These are phyloP conservation scores for Trichoderma polysporum DNA, from an alignment of 2,329 filamentous ascomycete species.

Conservation along the genomic window DNA sequence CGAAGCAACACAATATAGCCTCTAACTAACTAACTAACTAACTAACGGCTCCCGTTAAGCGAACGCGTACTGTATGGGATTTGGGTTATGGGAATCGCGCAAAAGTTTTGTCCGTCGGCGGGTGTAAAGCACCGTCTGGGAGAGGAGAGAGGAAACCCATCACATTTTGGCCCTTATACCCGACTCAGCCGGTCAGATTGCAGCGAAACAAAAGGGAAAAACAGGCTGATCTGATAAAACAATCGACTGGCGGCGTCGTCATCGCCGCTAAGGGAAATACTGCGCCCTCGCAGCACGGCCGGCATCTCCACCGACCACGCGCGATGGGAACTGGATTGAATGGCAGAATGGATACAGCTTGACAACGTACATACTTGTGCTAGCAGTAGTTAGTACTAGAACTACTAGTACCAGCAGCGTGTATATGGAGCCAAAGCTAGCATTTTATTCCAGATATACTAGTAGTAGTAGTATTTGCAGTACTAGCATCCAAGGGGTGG, in stretches of 20 bases:
- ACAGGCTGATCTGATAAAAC: slow-evolving; percentile 3
- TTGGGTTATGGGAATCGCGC: background rate
- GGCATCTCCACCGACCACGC: slow-evolving; percentile 6
- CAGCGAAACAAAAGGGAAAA: background rate
- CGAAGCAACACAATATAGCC: background rate
- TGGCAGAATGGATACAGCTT: background rate
- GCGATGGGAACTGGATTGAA: background rate
- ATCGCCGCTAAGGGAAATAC: background rate
- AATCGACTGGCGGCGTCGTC: background rate
- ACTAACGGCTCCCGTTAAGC: background rate
- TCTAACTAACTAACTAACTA: background rate
- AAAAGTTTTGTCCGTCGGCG: slow-evolving; percentile 12
- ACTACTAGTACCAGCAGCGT: too few relatives aligned
- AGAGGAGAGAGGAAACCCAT: background rate
- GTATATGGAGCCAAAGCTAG: too few relatives aligned
- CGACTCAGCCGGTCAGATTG: background rate
- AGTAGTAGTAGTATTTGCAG: too few relatives aligned
- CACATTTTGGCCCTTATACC: background rate
- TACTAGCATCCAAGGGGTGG: too few relatives aligned
- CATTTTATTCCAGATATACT: too few relatives aligned
- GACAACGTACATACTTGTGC: too few relatives aligned
- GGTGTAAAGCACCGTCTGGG: background rate
- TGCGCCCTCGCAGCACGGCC: slow-evolving; percentile 4
- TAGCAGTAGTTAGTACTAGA: too few relatives aligned
- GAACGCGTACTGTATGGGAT: background rate